Conservation (phyloP, 768 basidiomycete genomes). For the Agrocybe pediades region DNA sequence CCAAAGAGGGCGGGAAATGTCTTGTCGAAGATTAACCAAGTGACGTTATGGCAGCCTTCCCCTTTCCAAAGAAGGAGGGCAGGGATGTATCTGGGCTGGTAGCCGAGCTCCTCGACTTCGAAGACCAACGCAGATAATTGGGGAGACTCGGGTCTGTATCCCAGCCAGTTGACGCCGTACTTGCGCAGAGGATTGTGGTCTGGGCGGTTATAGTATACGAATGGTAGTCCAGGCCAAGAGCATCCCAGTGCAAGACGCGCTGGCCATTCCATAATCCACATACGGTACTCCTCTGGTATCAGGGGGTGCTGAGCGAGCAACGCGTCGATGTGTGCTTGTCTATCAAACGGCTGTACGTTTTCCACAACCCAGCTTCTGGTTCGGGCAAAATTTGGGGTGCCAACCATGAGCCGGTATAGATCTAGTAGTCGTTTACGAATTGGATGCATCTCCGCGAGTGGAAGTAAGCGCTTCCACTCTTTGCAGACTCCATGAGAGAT, state of each 20-base stretch:
- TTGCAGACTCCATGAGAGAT: constrained; percentile 1
- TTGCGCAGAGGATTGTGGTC: neutral
- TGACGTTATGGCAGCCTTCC: too few relatives aligned
- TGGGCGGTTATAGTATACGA: neutral
- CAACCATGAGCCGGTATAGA: neutral
- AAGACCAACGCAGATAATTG: neutral
- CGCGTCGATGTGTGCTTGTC: neutral
- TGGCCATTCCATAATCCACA: constrained; percentile 14
- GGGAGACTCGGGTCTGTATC: neutral
- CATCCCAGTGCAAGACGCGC: neutral
- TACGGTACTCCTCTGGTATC: constrained; percentile 6
- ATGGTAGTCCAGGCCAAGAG: constrained; percentile 9
- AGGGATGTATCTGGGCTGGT: neutral
- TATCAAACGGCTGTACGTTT: neutral
- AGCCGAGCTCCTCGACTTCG: neutral
- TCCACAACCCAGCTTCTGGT: neutral
- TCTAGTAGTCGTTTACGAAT: neutral
- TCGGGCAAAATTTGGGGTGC: neutral
- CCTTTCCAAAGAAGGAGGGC: constrained; percentile 1
- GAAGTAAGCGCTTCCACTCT: neutral
- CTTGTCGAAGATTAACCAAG: too few relatives aligned
- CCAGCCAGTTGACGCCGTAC: neutral
- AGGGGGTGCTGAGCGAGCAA: neutral
- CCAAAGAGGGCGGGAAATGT: too few relatives aligned
- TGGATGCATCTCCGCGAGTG: neutral